Conservation (phyloP, 2,329 filamentous ascomycete species). For the Sporothrix protearum region DNA sequence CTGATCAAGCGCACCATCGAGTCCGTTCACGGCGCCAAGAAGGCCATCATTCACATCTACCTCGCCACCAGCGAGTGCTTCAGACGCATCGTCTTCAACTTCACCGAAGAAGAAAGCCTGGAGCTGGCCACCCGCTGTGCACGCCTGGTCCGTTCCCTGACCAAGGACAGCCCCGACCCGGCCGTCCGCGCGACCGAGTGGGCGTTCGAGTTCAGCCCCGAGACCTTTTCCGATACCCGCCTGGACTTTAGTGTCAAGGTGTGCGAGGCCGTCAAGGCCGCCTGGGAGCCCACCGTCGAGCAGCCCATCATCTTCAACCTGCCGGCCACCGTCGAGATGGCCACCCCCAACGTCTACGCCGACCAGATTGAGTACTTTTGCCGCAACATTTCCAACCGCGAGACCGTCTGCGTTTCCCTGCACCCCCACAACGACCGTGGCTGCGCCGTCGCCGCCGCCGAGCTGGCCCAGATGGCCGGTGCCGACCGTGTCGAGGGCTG, state of each 20-base stretch:
- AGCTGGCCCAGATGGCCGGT: constrained; percentile 93
- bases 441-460: constrained; percentile 82
- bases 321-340: constrained; percentile 91
- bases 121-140: constrained; percentile 82
- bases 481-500: constrained; percentile 93
- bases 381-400: constrained; percentile 73
- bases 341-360: constrained; percentile 91
- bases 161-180: constrained; percentile 69
- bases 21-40: constrained; percentile 82
- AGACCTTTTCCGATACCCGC: constrained; percentile 86
- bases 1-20: constrained; percentile 88
- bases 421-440: constrained; percentile 95
- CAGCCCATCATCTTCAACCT: constrained; percentile 94
- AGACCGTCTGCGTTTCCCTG: constrained; percentile 83
- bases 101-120: constrained; percentile 75
- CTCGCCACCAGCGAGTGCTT: constrained; percentile 96
- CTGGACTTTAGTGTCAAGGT: constrained; percentile 78
- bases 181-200: constrained; percentile 58
- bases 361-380: constrained; percentile 98
- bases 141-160: constrained; percentile 81
- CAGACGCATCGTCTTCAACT: constrained; percentile 83
- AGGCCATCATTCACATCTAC: constrained; percentile 92
- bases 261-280: constrained; percentile 89
- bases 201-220: constrained; percentile 80
- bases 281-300: constrained; percentile 78